phyloP scores from a whole-genome alignment of 306 rosid genomes.

The Malus asiatica region DNA sequence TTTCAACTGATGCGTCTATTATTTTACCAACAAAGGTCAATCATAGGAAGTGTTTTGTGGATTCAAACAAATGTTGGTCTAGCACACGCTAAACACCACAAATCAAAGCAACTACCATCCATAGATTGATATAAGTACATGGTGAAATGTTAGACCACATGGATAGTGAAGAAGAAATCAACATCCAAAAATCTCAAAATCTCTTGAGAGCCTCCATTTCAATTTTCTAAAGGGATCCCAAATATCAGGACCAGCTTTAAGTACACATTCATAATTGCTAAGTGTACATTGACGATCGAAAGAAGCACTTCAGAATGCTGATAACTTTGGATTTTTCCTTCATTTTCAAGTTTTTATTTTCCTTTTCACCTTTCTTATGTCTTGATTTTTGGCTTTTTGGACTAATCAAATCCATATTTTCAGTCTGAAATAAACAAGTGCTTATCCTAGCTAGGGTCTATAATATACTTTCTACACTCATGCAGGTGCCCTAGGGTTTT shows the following conservation, averaged over 20 bases:
- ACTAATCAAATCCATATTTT: not conserved
- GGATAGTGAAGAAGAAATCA: too few relatives aligned
- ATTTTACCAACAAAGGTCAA: not conserved
- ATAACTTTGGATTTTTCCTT: not conserved
- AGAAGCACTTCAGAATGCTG: not conserved
- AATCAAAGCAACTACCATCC: not conserved
- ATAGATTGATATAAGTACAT: not conserved
- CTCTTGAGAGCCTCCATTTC: too few relatives aligned
- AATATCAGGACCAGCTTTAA: too few relatives aligned
- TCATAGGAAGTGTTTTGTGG: not conserved
- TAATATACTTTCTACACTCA: not conserved
- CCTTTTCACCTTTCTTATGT: not conserved
- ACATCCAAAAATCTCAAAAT: too few relatives aligned
- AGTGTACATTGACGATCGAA: too few relatives aligned
- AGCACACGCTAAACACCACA: not conserved
- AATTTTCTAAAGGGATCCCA: too few relatives aligned
- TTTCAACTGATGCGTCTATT: not conserved
- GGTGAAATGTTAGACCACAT: too few relatives aligned
- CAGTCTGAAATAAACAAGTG: not conserved
- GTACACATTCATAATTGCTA: too few relatives aligned
- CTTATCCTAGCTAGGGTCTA: not conserved
- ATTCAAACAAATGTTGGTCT: not conserved
- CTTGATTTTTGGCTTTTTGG: not conserved
- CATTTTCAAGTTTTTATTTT: not conserved
- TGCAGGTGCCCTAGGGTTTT: conserved; percentile 2